A percentile compares a stretch with the other conserved stretches of the same genome.
phyloP scores from a whole-genome alignment of 106 monocot genomes.

The Agapanthus africanus region DNA sequence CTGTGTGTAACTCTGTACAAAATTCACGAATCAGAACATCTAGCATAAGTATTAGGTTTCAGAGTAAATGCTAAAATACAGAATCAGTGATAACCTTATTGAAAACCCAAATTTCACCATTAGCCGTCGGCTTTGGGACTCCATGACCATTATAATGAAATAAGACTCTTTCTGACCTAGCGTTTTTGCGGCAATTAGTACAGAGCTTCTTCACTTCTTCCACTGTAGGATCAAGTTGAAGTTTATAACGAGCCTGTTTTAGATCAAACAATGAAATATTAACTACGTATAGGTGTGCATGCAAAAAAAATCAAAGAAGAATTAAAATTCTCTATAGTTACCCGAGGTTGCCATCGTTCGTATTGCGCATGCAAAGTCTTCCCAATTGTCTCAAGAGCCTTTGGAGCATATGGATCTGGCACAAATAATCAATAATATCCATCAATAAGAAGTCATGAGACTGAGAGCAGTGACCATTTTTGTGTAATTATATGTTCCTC shows the following conservation, averaged over 20 bases:
- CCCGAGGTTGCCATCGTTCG: conserved; percentile 94
- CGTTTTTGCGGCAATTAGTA: conserved; percentile 74
- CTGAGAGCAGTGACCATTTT: not conserved
- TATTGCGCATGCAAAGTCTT: conserved; percentile 85
- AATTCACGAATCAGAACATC: not conserved
- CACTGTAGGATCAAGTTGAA: conserved; percentile 90
- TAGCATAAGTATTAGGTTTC: not conserved
- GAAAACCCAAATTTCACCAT: conserved; percentile 99
- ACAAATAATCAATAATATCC: not conserved
- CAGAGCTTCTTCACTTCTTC: conserved; percentile 99
- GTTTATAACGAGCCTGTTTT: conserved; percentile 79
- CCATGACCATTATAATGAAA: conserved; percentile 99
- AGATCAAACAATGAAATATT: conserved; percentile 3
- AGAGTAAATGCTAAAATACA: not conserved
- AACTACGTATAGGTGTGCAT: not conserved
- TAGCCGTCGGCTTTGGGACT: conserved; percentile 89
- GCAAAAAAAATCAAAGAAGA: not conserved
- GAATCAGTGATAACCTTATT: conserved; percentile 55
- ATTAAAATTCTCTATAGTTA: conserved; percentile 14
- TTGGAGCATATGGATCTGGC: conserved; percentile 87
- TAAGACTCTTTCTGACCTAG: conserved; percentile 87
- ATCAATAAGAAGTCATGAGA: not conserved
- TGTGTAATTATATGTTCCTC: not conserved
- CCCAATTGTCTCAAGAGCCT: conserved; percentile 86
- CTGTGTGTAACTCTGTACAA: conserved; percentile 84